Evolutionary conservation across 805 yeast genomes (phyloP).

Genomic region (Cyberlindnera xylosilytica): DNA sequence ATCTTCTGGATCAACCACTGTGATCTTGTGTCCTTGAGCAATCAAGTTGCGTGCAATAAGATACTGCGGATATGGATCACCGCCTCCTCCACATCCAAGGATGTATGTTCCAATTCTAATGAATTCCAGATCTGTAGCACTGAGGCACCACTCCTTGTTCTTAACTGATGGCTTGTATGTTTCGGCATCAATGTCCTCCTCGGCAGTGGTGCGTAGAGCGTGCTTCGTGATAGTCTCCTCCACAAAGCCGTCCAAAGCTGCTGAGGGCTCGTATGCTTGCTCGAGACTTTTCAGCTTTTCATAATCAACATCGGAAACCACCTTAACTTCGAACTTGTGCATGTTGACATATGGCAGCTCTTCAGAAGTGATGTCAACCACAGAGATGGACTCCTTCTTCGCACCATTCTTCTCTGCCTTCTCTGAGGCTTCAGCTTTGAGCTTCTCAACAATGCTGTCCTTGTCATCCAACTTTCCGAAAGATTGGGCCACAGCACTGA

Average conservation of each 20-base stretch:
- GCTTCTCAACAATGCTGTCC: constrained; percentile 19
- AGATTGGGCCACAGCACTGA: constrained; percentile 29
- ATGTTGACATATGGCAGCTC: constrained; percentile 34
- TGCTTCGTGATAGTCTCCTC: constrained; percentile 15
- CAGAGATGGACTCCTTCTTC: constrained; percentile 19
- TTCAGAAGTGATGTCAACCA: constrained; percentile 29
- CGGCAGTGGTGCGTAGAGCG: constrained; percentile 7
- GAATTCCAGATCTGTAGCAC: constrained; percentile 36
- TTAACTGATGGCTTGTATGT: constrained; percentile 32
- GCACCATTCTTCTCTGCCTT: constrained; percentile 30
- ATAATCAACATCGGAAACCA: constrained; percentile 45
- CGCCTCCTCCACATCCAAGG: constrained; percentile 53
- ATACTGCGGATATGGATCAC: constrained; percentile 43
- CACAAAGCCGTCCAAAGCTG: neutral
- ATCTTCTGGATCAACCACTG: constrained; percentile 33
- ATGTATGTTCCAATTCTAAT: constrained; percentile 43
- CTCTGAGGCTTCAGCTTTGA: constrained; percentile 24
- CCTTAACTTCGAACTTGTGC: constrained; percentile 35
- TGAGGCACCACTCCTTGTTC: constrained; percentile 35
- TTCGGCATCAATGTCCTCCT: constrained; percentile 8
- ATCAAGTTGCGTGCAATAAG: constrained; percentile 35
- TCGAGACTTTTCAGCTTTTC: constrained; percentile 17
- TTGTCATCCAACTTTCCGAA: constrained; percentile 23
- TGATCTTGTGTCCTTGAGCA: constrained; percentile 33
- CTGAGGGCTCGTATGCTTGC: neutral